These are phyloP conservation scores for Dactylorhiza incarnata DNA, from an alignment of 106 monocot species.

Conservation along the genomic window DNA sequence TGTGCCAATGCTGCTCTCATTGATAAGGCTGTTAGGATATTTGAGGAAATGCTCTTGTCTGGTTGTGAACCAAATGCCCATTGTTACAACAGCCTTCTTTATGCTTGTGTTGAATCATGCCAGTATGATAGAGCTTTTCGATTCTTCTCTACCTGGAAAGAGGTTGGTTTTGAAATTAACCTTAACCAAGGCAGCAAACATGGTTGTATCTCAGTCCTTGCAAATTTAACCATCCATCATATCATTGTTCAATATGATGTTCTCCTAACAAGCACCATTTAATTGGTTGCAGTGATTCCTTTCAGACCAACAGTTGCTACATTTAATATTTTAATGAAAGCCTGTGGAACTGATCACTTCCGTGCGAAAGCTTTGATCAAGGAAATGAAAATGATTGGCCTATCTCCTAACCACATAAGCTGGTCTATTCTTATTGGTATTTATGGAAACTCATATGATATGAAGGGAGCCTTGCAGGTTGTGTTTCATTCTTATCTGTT, in stretches of 20 bases:
- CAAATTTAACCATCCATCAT: not conserved
- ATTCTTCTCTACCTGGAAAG: conserved; percentile 65
- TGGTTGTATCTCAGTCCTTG: not conserved
- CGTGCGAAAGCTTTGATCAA: conserved; percentile 68
- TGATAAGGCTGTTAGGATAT: conserved; percentile 52
- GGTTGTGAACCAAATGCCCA: conserved; percentile 80
- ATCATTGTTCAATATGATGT: not conserved
- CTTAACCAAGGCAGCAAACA: conserved; percentile 7
- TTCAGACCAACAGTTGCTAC: conserved; percentile 81
- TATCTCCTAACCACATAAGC: conserved; percentile 70
- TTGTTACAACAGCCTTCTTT: conserved; percentile 77
- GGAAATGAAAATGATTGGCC: conserved; percentile 69
- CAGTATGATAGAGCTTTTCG: conserved; percentile 92
- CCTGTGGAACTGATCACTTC: conserved; percentile 72
- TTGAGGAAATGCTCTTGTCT: conserved; percentile 73
- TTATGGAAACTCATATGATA: conserved; percentile 64
- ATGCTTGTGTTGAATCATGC: conserved; percentile 65
- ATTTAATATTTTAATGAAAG: conserved; percentile 91
- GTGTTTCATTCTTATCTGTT: conserved; percentile 7
- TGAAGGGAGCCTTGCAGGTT: conserved; percentile 71
- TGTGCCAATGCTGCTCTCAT: conserved; percentile 63
- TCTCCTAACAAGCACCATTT: not conserved
- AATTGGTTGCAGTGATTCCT: conserved; percentile 23
- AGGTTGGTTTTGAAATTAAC: conserved; percentile 40
- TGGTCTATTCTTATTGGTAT: conserved; percentile 84